Evolutionary conservation across 345 rosid genomes (phyloP), one percentile per base, ranked within the genome.

Genomic region (Brassica cretica): DNA sequence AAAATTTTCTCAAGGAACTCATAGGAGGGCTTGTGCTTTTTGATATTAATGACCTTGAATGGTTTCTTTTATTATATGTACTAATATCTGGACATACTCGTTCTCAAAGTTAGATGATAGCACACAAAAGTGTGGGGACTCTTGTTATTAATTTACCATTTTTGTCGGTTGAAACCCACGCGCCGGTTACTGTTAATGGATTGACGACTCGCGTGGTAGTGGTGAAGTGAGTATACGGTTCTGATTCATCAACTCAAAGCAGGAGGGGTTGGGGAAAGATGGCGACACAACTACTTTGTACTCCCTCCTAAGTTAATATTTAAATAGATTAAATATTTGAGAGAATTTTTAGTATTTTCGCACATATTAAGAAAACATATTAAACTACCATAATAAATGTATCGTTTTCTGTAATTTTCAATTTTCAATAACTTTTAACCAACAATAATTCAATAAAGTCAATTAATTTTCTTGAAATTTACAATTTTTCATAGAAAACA

Each of bases 231-330:
- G 63, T 67, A 46, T 46, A 15, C 55, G 77, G 61, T 64, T 73
- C 16, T 59, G 59, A 74, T 66, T 72, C 68, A 78, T 76, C 81
- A 5, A 72, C 81, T 14, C 16, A 41, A 56, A 62, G 56, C 66
- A 46, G 55, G 55, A 63, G 75, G 75, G 71, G 79, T 69, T 79
- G 82, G 75, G 27, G 82, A 79, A 19, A 1, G 82, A 79, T 69
- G 41, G 8, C 6, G 79, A 79, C 82, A 35, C n/a, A n/a, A 66
- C 51, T 44, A 44, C n/a, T 44, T 44, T 46, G 55, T 12, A 32
- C 30, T 27, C 30, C 4, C 30, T 27, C 30, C 30, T 27, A 2
- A 27, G 30, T 27, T 27, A 27, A 27, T 27, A 27, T 27, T 27
- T 27, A 27, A 27, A 27, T 27, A 3, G 30, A 27, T 27, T 27